A percentile compares a stretch with the other conserved stretches of the same genome.
phyloP scores from a whole-genome alignment of 306 rosid species.

The Pueraria montana region DNA sequence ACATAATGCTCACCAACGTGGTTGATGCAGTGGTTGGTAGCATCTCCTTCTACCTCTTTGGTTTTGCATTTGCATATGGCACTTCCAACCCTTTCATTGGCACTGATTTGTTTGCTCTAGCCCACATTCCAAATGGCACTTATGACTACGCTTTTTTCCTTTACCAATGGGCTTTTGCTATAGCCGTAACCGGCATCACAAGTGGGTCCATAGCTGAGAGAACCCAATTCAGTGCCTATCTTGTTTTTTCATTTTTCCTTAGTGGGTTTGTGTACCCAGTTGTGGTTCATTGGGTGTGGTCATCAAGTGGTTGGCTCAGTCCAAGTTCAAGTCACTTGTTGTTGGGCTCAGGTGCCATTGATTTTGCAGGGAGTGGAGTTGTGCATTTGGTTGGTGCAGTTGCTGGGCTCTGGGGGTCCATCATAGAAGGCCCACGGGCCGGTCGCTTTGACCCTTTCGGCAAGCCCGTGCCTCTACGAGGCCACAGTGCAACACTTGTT shows the following conservation, averaged over 20 bases:
- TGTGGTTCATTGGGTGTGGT: slow-evolving; percentile 86
- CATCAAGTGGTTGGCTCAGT: slow-evolving; percentile 78
- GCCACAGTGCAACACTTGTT: slow-evolving; percentile 75
- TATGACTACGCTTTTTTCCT: slow-evolving; percentile 81
- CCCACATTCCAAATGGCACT: slow-evolving; percentile 54
- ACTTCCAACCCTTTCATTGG: slow-evolving; percentile 82
- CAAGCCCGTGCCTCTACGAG: slow-evolving; percentile 59
- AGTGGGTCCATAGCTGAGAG: slow-evolving; percentile 87
- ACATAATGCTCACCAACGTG: slow-evolving; percentile 84
- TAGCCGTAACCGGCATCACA: slow-evolving; percentile 79
- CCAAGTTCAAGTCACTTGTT: slow-evolving; percentile 54
- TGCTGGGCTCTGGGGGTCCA: slow-evolving; percentile 82
- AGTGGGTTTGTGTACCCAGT: slow-evolving; percentile 81
- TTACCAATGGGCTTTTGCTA: slow-evolving; percentile 88
- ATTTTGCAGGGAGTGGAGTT: slow-evolving; percentile 85
- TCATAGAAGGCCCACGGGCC: slow-evolving; percentile 73
- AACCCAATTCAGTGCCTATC: slow-evolving; percentile 77
- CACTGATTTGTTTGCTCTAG: slow-evolving; percentile 63
- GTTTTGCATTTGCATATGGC: slow-evolving; percentile 83
- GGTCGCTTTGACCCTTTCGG: slow-evolving; percentile 74
- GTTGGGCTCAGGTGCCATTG: slow-evolving; percentile 76
- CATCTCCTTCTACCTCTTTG: slow-evolving; percentile 83
- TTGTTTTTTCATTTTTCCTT: slow-evolving; percentile 71
- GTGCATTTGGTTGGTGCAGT: slow-evolving; percentile 83
- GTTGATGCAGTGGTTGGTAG: slow-evolving; percentile 86